Evolutionary conservation across 1,284 basidiomycete species (phyloP).

Genomic region (Puccinia horiana): DNA sequence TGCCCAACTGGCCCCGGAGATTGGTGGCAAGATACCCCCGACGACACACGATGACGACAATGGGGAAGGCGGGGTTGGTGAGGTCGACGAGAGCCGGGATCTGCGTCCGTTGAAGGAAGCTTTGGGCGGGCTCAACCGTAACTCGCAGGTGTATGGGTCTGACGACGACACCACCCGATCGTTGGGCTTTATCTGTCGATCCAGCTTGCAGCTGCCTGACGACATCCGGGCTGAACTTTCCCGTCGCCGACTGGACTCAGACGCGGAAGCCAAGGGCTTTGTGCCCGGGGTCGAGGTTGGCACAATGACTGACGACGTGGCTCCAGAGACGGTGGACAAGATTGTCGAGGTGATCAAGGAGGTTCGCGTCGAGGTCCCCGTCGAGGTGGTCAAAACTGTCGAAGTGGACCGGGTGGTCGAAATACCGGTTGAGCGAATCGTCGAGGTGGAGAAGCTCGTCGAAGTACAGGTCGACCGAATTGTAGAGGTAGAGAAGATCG

Average conservation of each 20-base stretch:
- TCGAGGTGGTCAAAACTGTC: conserved; percentile 53
- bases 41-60: conserved; percentile 25
- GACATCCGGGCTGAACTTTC: conserved; percentile 26
- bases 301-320: conserved; percentile 15
- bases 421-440: conserved; percentile 57
- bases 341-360: conserved; percentile 53
- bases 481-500: conserved; percentile 53
- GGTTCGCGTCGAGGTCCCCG: conserved; percentile 50
- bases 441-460: conserved; percentile 60
- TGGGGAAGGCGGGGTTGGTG: neutral
- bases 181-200: neutral
- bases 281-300: conserved; percentile 1
- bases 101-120: conserved; percentile 43
- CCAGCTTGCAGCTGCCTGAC: conserved; percentile 2
- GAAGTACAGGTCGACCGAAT: conserved; percentile 59
- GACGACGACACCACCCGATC: conserved; percentile 14
- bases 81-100: conserved; percentile 25
- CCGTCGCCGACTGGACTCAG: neutral
- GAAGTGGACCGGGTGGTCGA: conserved; percentile 50
- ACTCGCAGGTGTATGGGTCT: neutral
- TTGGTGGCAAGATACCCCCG: neutral
- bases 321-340: conserved; percentile 27
- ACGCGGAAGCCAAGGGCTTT: neutral
- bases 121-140: neutral
- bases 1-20: conserved; percentile 12